Percentiles rank a stretch among this genome's conserved stretches.
Conservation (phyloP, 352 stramenopile genomes). For the Phytophthora hybrid region DNA sequence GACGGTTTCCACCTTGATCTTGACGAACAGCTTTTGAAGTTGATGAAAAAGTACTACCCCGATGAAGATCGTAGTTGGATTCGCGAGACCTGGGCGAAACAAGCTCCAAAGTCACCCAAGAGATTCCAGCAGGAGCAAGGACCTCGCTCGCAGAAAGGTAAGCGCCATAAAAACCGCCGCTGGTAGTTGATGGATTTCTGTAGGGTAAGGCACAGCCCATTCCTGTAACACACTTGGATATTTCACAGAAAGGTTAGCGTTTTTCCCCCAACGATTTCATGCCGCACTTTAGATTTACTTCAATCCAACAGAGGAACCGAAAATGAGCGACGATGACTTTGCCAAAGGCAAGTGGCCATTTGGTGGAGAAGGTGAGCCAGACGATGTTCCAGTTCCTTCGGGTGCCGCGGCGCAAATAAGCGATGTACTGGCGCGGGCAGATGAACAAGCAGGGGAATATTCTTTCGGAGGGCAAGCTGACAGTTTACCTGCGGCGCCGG, state of each 20-base stretch:
- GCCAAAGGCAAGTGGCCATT: constrained; percentile 6
- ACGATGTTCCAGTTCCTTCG: constrained; percentile 5
- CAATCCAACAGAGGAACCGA: neutral
- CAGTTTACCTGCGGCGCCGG: constrained; percentile 1
- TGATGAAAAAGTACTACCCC: neutral
- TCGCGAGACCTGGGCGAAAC: neutral
- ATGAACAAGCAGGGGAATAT: constrained; percentile 3
- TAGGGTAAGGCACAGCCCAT: no score
- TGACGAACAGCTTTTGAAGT: neutral
- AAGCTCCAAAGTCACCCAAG: neutral
- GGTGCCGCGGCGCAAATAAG: constrained; percentile 3
- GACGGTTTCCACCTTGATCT: neutral
- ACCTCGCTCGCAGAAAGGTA: no score
- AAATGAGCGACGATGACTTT: neutral
- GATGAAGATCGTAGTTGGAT: neutral
- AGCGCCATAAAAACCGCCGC: no score
- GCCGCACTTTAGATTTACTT: no score
- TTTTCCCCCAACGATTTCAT: no score
- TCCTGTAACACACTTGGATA: no score
- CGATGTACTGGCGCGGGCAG: constrained; percentile 5
- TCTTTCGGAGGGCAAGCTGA: constrained; percentile 11
- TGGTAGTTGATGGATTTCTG: no score
- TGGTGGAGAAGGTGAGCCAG: neutral
- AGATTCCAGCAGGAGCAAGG: no score
- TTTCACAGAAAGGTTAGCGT: no score